Percentiles rank a stretch among this genome's conserved stretches.
Conservation (phyloP, 306 rosid genomes). For the Lathyrus sativus region DNA sequence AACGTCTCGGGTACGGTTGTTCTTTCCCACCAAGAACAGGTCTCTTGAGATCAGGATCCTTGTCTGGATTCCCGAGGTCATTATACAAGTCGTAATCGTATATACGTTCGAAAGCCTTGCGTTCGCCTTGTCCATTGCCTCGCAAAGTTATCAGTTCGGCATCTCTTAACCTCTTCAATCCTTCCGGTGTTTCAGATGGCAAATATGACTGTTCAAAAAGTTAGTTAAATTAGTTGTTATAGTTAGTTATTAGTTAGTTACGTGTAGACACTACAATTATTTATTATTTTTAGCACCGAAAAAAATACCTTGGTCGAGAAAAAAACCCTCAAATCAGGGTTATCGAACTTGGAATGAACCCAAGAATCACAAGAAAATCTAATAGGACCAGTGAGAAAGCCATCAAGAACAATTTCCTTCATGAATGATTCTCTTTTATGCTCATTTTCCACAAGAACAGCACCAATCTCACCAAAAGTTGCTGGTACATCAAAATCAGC, state of each 20-base stretch:
- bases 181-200: constrained; percentile 70
- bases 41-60: constrained; percentile 18
- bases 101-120: constrained; percentile 50
- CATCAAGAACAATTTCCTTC: constrained; percentile 48
- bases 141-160: constrained; percentile 43
- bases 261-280: too few relatives aligned
- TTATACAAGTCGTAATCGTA: constrained; percentile 78
- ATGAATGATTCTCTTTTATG: constrained; percentile 59
- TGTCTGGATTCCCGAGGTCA: constrained; percentile 67
- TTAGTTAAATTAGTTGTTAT: too few relatives aligned
- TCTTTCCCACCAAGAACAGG: constrained; percentile 62
- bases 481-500: constrained; percentile 50
- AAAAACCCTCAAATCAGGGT: constrained; percentile 59
- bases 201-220: constrained; percentile 54
- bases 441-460: constrained; percentile 61
- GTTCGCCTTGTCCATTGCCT: constrained; percentile 63
- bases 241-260: too few relatives aligned
- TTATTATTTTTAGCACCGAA: too few relatives aligned
- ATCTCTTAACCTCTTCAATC: constrained; percentile 54
- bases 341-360: constrained; percentile 65
- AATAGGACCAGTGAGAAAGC: constrained; percentile 49
- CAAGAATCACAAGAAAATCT: constrained; percentile 59
- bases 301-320: constrained; percentile 49
- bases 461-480: constrained; percentile 67
- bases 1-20: constrained; percentile 65